Conservation (phyloP, 1,284 basidiomycete genomes). For the Amylostereum areolatum region DNA sequence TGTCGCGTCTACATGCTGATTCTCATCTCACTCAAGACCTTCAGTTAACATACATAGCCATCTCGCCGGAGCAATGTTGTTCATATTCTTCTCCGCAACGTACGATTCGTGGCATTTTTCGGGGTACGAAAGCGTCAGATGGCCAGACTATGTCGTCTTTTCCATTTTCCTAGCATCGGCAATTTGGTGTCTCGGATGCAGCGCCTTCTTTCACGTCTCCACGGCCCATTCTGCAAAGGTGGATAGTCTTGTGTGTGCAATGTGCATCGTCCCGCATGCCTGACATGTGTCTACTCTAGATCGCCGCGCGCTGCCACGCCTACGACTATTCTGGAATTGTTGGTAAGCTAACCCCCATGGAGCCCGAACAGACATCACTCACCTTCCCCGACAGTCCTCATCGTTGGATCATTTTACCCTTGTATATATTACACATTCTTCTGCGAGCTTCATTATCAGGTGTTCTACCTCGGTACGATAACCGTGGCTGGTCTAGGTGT, state of each 20-base stretch:
- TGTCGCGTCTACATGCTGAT: conserved; percentile 9
- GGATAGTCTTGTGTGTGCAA: not conserved
- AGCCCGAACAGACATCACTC: not conserved
- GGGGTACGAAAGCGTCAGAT: conserved; percentile 45
- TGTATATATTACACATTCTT: conserved; percentile 70
- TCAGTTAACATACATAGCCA: conserved; percentile 90
- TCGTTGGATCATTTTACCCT: conserved; percentile 79
- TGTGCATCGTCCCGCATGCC: not conserved
- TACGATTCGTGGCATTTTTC: conserved; percentile 45
- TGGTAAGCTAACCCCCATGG: conserved; percentile 25
- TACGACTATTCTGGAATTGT: conserved; percentile 72
- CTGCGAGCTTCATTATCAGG: conserved; percentile 49
- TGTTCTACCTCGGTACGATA: conserved; percentile 50
- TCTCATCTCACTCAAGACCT: not conserved
- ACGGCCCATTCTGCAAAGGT: conserved; percentile 71
- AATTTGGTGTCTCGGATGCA: conserved; percentile 68
- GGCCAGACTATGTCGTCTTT: conserved; percentile 62
- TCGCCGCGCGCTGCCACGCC: conserved; percentile 33
- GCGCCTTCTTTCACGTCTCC: conserved; percentile 74
- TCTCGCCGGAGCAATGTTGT: conserved; percentile 69
- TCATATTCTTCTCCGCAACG: conserved; percentile 54
- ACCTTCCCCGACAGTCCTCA: conserved; percentile 36
- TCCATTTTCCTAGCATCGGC: conserved; percentile 69
- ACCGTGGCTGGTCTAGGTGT: conserved; percentile 55
- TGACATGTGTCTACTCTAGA: conserved; percentile 13